Evolutionary conservation across 495 filamentous ascomycete genomes (phyloP).

Genomic region (Cladorrhinum samala): DNA sequence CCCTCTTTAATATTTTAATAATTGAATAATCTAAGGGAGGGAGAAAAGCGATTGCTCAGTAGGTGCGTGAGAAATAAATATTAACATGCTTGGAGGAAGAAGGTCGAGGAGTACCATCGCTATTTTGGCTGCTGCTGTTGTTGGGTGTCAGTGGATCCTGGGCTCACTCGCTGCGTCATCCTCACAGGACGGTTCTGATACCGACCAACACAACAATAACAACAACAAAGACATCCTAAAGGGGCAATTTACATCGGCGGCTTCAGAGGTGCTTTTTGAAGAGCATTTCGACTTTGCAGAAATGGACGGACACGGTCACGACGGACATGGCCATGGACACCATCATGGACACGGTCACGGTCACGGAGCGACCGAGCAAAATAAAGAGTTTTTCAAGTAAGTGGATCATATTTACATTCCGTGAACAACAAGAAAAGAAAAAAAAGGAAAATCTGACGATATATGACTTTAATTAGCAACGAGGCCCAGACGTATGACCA

Average conservation of each 20-base stretch:
- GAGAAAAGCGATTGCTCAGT: background rate
- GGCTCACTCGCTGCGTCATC: too few species aligned
- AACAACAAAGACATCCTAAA: too few species aligned
- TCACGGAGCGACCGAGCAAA: slow-evolving; percentile 24
- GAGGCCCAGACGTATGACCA: slow-evolving; percentile 36
- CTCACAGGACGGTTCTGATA: too few species aligned
- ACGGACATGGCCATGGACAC: background rate
- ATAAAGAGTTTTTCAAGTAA: slow-evolving; percentile 43
- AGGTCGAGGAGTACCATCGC: too few species aligned
- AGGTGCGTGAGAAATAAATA: background rate
- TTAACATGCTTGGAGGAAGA: too few species aligned
- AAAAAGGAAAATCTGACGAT: background rate
- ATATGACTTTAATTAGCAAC: slow-evolving; percentile 19
- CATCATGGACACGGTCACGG: background rate
- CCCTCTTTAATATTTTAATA: background rate
- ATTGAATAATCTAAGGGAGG: background rate
- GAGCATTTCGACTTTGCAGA: background rate
- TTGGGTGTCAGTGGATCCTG: too few species aligned
- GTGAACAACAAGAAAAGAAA: background rate
- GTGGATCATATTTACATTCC: slow-evolving; percentile 4
- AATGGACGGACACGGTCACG: background rate
- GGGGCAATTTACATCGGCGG: background rate
- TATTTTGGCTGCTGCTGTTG: too few species aligned
- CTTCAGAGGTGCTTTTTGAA: too few species aligned
- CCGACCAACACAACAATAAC: too few species aligned